phyloP scores from a whole-genome alignment of 805 yeast genomes.

The Cyberlindnera amylophila region DNA sequence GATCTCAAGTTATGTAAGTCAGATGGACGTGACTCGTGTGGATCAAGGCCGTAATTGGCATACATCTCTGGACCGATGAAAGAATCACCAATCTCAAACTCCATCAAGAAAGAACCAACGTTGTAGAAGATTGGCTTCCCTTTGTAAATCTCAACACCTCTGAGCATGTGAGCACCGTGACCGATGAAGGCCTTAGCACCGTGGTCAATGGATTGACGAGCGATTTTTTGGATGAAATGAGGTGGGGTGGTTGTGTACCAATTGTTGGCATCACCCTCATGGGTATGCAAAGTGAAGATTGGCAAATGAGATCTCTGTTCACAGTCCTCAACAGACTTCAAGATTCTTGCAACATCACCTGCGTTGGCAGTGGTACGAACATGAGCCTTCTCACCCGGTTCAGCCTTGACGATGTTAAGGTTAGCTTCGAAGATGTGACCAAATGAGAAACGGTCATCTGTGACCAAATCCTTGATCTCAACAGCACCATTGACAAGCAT shows the following conservation, averaged over 20 bases:
- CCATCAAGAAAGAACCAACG: conserved; percentile 28
- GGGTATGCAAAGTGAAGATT: conserved; percentile 28
- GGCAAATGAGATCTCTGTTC: conserved; percentile 27
- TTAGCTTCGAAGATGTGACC: conserved; percentile 30
- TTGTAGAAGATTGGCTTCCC: conserved; percentile 29
- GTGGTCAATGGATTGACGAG: conserved; percentile 25
- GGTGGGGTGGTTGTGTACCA: conserved; percentile 31
- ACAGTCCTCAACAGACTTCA: conserved; percentile 25
- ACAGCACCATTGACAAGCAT: conserved; percentile 28
- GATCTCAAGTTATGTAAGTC: conserved; percentile 28
- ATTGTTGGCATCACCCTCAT: conserved; percentile 30
- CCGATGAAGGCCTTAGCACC: conserved; percentile 30
- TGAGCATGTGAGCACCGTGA: conserved; percentile 30
- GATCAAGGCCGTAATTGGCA: conserved; percentile 23
- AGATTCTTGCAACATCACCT: conserved; percentile 21
- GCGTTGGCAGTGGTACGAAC: conserved; percentile 25
- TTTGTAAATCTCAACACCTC: conserved; percentile 30
- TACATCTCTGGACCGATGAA: conserved; percentile 28
- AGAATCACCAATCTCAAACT: conserved; percentile 28
- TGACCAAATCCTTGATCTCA: conserved; percentile 26
- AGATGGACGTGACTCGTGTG: conserved; percentile 26
- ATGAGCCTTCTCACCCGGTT: conserved; percentile 26
- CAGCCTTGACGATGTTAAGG: conserved; percentile 22
- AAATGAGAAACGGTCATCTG: conserved; percentile 25
- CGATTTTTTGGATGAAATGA: conserved; percentile 26